phyloP scores from a whole-genome alignment of 495 filamentous ascomycete species.

The Aspergillus nidulans region DNA sequence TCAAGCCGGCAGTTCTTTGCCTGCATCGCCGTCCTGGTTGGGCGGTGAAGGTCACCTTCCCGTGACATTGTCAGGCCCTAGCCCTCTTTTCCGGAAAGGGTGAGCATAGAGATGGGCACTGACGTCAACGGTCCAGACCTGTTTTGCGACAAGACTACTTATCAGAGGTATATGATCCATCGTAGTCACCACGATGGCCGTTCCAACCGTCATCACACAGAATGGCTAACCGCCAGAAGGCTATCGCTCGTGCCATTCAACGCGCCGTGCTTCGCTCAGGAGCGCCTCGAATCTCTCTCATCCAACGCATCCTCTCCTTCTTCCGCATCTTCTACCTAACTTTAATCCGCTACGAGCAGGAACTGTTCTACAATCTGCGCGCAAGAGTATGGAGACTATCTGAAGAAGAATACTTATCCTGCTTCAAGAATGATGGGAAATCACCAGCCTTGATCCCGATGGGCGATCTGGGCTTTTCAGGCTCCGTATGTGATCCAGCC shows the following conservation, averaged over 20 bases:
- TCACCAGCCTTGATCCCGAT: conserved; percentile 38
- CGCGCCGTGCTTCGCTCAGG: conserved; percentile 28
- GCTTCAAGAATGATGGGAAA: conserved; percentile 39
- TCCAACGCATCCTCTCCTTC: conserved; percentile 29
- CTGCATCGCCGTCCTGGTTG: conserved; percentile 1
- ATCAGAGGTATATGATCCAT: background rate
- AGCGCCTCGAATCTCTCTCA: conserved; percentile 22
- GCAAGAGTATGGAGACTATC: conserved; percentile 46
- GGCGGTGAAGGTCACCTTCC: conserved; percentile 26
- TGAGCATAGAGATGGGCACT: background rate
- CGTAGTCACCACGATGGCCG: background rate
- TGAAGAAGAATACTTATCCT: conserved; percentile 50
- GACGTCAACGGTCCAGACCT: background rate
- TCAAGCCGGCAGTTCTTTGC: conserved; percentile 21
- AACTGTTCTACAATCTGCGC: conserved; percentile 29
- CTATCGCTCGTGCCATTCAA: conserved; percentile 33
- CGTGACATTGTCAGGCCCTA: conserved; percentile 15
- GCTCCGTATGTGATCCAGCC: conserved; percentile 40
- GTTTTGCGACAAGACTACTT: conserved; percentile 1
- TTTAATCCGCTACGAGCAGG: conserved; percentile 26
- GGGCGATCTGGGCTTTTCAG: conserved; percentile 57
- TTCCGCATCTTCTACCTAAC: conserved; percentile 34
- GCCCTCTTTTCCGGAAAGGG: background rate
- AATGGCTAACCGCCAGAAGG: conserved; percentile 30
- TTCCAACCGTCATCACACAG: background rate